Base-by-base conservation (phyloP, 2,329 filamentous ascomycete species). In the Stagonosporopsis vannaccii region DNA sequence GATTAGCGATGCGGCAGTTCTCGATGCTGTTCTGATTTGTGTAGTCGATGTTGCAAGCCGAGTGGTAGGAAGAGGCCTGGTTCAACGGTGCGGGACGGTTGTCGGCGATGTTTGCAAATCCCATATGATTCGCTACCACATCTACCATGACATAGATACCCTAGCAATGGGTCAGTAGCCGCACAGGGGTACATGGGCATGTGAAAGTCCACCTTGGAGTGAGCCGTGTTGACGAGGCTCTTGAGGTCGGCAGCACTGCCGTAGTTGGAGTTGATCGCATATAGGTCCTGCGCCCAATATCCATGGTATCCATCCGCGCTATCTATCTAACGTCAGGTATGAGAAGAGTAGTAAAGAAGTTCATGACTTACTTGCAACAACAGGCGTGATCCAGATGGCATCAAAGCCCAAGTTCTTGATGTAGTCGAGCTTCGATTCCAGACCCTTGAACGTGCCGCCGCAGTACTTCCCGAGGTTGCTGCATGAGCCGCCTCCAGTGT, bases 71-170 rank as follows among this genome's bases (percentile, higher is more conserved):
- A 0, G 61, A 66, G 3, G 60, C 44, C 39, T 68, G 63, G 49
- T 73, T 68, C 15, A 74, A 51, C 6, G 70, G 72, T 25, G 58
- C 56, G 13, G 70, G 70, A 5, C 60, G 60, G 51, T 73, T 70
- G 47, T 67, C 58, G n/a, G 64, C 53, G 23, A 73, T 65, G 11
- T 68, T 57, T 12, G 57, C 67, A 17, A 59, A 54, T 17, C 72
- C 73, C 70, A 75, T 72, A 51, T 84, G 80, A 65, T 84, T 84
- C 35, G 80, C 77, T 9, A 83, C 81, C 2, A 81, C 77, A 59
- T 84, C 82, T 41, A 82, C 75, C 81, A 84, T 83, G 11, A 84
- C 61, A 58, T 80, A 82, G 20, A 74, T 69, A 6, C 70, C 71
- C 71, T 74, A 20, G 17, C 2, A 8, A 28, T 36, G n/a, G n/a